Base-by-base conservation (phyloP, 1,284 basidiomycete species). In the Trichosporon ovoides region DNA sequence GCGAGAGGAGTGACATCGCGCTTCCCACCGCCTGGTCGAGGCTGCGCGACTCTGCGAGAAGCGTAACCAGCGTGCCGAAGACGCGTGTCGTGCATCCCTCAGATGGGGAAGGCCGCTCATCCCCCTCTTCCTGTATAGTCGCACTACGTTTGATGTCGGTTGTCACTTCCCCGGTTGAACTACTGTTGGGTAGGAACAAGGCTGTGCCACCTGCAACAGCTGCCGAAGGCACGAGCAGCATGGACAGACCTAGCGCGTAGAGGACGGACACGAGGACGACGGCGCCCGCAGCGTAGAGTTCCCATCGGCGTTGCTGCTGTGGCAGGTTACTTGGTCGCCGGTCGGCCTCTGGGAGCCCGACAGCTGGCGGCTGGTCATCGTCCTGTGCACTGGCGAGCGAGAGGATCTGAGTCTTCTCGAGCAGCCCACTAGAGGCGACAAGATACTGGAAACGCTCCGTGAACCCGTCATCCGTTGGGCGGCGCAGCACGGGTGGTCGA, bases 401-500 rank as follows among this genome's bases (percentile, higher is more conserved):
- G 16, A 55, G n/a, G 5, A 60, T 20, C 35, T 60, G 61, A 1
- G 61, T 60, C 56, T 58, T 58, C 62, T 76, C 74, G 22, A 76
- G 56, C 7, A 76, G 56, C 0, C 69, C 74, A 18, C 66, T 69
- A 7, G 72, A 69, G 20, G 71, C 73, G 11, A 76, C 66, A 28
- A 71, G 60, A 55, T 73, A 76, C 55, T 70, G 71, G 68, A 76
- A 76, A 20, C 62, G 59, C 53, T 74, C 74, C 7, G 68, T 66
- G 51, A 73, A 76, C 4, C 59, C 63, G 24, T 65, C 62, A 14
- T 59, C 53, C 3, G 43, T 48, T 16, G 43, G 43, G 24, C 43
- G 22, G 16, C 43, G 43, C 11, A 48, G 10, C 43, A 49, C 20
- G 12, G 16, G 52, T 12, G 19, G 55, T 20, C n/a, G 49, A 9